phyloP scores from a whole-genome alignment of 148 eudicot species.

The Fallopia convolvulus region DNA sequence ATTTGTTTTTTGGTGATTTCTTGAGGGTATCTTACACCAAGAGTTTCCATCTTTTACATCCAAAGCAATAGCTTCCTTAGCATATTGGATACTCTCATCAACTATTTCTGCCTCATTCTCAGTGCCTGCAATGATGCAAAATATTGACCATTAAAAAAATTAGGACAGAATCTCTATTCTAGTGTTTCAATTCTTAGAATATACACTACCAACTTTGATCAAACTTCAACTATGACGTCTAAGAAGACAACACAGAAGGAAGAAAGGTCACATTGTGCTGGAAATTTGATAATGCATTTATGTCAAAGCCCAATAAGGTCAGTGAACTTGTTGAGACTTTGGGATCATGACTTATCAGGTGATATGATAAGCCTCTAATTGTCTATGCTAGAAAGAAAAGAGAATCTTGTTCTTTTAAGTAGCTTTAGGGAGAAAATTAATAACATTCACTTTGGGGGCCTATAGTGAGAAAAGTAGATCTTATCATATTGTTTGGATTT shows the following conservation, averaged over 20 bases:
- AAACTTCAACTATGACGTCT: background rate
- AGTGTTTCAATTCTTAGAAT: background rate
- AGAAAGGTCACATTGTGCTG: background rate
- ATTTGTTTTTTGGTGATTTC: background rate
- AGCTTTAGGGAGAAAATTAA: no score
- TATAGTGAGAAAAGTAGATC: no score
- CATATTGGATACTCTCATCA: slow-evolving; percentile 80
- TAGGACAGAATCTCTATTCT: background rate
- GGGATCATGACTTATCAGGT: background rate
- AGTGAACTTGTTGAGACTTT: background rate
- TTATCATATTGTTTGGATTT: no score
- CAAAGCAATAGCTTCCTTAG: slow-evolving; percentile 77
- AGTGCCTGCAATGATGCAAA: slow-evolving; percentile 39
- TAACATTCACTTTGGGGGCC: no score
- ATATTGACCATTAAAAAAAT: background rate
- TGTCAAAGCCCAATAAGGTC: background rate
- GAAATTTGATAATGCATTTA: background rate
- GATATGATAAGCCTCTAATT: background rate
- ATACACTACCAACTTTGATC: background rate
- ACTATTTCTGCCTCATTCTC: slow-evolving; percentile 61
- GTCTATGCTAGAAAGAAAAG: no score
- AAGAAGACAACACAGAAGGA: background rate
- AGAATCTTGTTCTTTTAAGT: no score
- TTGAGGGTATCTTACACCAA: slow-evolving; percentile 66
- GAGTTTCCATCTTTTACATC: slow-evolving; percentile 93